Evolutionary conservation across 495 filamentous ascomycete species (phyloP), one percentile per base, ranked within the genome.

Genomic region (Penicillium argentinense): DNA sequence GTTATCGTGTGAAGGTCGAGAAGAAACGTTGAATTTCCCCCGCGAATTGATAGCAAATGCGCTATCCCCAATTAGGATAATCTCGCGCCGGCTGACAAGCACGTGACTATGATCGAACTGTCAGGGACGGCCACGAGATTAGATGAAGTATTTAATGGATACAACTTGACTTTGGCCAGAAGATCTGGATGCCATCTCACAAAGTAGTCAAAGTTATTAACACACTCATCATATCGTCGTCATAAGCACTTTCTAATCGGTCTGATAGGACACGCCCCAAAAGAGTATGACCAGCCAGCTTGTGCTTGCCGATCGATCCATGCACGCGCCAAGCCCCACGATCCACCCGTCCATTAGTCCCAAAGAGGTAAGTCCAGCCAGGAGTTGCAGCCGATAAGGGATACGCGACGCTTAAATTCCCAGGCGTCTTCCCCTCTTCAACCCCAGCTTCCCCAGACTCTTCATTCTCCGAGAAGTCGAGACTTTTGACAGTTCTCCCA

Each of bases 281-380:
- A n/a, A n/a, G n/a, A n/a, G n/a, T n/a, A n/a, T n/a, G n/a, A n/a
- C n/a, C n/a, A n/a, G n/a, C n/a, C n/a, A n/a, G n/a, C n/a, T n/a
- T n/a, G n/a, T n/a, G n/a, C n/a, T n/a, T n/a, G n/a, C n/a, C n/a
- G n/a, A n/a, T n/a, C n/a, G n/a, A n/a, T n/a, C n/a, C n/a, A n/a
- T n/a, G n/a, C n/a, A n/a, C n/a, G n/a, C n/a, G n/a, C n/a, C n/a
- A n/a, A n/a, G n/a, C n/a, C n/a, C n/a, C n/a, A n/a, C n/a, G n/a
- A n/a, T n/a, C n/a, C n/a, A n/a, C n/a, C n/a, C n/a, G n/a, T n/a
- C n/a, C n/a, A n/a, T n/a, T 36, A 36, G 12, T 19, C 58, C 58
- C 7, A 38, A 59, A 43, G 22, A 14, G 51, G 59, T 7, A 62
- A 29, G 59, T 62, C 36, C 59, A 61, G 1, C 58, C 54, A 40